Percentiles rank a stretch among this genome's conserved stretches.
Evolutionary conservation across 129 eudicot genomes (phyloP).

Genomic region (Lactuca sativa): DNA sequence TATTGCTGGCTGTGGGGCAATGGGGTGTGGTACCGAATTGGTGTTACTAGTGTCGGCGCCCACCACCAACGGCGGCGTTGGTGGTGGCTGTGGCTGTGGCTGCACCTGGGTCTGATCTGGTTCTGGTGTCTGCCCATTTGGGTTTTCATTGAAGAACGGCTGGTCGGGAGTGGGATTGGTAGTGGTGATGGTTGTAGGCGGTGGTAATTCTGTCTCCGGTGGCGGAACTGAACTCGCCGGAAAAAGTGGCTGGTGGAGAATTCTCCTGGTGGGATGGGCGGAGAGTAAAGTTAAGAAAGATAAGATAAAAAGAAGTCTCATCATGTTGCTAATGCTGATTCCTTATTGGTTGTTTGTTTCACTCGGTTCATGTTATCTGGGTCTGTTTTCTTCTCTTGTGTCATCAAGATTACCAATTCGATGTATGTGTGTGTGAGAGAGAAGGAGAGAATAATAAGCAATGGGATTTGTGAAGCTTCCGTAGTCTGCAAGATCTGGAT

Average conservation of each 20-base stretch:
- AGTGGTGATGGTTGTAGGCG: constrained; percentile 39
- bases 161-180: constrained; percentile 49
- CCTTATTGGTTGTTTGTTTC: constrained; percentile 33
- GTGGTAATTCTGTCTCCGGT: constrained; percentile 40
- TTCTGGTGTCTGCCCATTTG: constrained; percentile 43
- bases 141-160: constrained; percentile 90
- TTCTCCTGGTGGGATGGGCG: constrained; percentile 63
- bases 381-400: constrained; percentile 24
- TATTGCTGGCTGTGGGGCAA: constrained; percentile 55
- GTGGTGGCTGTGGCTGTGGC: constrained; percentile 50
- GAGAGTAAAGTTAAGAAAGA: constrained; percentile 34
- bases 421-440: too few relatives aligned
- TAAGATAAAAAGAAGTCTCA: constrained; percentile 40
- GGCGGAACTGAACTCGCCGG: constrained; percentile 77
- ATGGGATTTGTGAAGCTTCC: constrained; percentile 62
- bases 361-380: constrained; percentile 60
- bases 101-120: constrained; percentile 48
- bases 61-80: constrained; percentile 33
- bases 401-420: constrained; percentile 18
- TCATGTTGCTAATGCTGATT: constrained; percentile 36
- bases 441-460: constrained; percentile 19
- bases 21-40: constrained; percentile 47
- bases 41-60: constrained; percentile 29
- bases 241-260: constrained; percentile 86
- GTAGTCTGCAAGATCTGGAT: constrained; percentile 81